Evolutionary conservation across 2,329 filamentous ascomycete genomes (phyloP).

Genomic region (Sporothrix brunneoviolacea): DNA sequence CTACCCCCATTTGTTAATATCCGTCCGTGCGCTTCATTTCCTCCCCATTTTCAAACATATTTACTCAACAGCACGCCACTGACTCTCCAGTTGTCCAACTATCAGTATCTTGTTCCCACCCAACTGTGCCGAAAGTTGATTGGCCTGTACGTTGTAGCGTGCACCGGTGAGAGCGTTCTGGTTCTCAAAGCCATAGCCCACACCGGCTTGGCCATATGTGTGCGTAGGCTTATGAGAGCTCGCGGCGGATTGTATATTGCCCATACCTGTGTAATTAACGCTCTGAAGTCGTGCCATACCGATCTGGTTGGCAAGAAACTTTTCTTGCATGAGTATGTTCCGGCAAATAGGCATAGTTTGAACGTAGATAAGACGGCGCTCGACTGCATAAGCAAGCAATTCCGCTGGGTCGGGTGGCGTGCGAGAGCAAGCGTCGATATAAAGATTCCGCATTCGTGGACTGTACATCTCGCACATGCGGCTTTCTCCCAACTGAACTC

Average conservation of each 20-base stretch:
- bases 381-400: conserved; percentile 23
- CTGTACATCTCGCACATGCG: conserved; percentile 33
- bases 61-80: conserved; percentile 12
- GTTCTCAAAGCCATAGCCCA: conserved; percentile 12
- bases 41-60: not conserved
- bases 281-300: not conserved
- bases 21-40: no score
- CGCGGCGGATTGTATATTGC: not conserved
- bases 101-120: not conserved
- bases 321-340: conserved; percentile 3
- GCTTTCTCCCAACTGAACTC: conserved; percentile 19
- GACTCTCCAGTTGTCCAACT: conserved; percentile 6
- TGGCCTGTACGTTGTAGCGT: conserved; percentile 5
- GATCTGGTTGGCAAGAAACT: not conserved
- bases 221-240: not conserved
- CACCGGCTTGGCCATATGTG: conserved; percentile 10
- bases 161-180: conserved; percentile 5
- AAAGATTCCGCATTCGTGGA: conserved; percentile 32
- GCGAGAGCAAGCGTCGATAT: conserved; percentile 21
- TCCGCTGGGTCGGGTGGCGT: conserved; percentile 18
- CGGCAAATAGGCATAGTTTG: conserved; percentile 26
- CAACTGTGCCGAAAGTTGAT: not conserved
- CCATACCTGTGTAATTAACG: not conserved
- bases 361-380: conserved; percentile 26
- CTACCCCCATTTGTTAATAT: no score